These are phyloP conservation scores for Diaporthe vaccinii DNA, from an alignment of 2,329 filamentous ascomycete genomes.

Conservation along the genomic window DNA sequence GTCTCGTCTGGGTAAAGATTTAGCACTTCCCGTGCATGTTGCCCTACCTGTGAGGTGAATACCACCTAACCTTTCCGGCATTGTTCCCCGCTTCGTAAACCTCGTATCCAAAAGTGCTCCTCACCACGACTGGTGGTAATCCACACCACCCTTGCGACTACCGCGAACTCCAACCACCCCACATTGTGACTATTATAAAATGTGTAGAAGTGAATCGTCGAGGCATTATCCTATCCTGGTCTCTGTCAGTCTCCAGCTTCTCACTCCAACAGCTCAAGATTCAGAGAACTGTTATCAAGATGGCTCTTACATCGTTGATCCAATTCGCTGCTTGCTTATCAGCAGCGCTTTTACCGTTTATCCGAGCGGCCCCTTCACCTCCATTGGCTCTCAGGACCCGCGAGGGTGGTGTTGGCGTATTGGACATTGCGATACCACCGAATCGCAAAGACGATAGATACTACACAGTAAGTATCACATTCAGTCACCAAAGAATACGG, in stretches of 20 bases:
- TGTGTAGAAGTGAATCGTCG: too few relatives aligned
- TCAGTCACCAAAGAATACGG: neutral
- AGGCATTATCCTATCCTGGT: neutral
- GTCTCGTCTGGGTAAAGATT: neutral
- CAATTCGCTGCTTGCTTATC: neutral
- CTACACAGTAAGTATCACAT: neutral
- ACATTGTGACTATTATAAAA: neutral
- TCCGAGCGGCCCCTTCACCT: neutral
- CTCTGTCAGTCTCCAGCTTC: neutral
- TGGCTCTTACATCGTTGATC: neutral
- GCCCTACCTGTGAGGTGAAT: neutral
- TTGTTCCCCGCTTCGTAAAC: slow-evolving; percentile 17
- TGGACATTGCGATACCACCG: slow-evolving; percentile 16
- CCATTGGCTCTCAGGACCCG: neutral
- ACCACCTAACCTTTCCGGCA: slow-evolving; percentile 23
- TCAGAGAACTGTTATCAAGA: neutral
- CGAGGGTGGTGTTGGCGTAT: slow-evolving; percentile 6
- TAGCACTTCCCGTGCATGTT: neutral
- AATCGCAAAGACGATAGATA: slow-evolving; percentile 16
- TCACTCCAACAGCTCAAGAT: neutral
- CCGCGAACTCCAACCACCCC: neutral
- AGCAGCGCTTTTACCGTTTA: neutral
- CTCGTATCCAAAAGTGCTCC: slow-evolving; percentile 11
- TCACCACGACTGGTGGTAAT: slow-evolving; percentile 13
- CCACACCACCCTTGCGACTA: neutral